Percentiles rank a stretch among this genome's conserved stretches.
These are phyloP conservation scores for Coniella lustricola DNA, from an alignment of 2,329 filamentous ascomycete species.

Conservation along the genomic window DNA sequence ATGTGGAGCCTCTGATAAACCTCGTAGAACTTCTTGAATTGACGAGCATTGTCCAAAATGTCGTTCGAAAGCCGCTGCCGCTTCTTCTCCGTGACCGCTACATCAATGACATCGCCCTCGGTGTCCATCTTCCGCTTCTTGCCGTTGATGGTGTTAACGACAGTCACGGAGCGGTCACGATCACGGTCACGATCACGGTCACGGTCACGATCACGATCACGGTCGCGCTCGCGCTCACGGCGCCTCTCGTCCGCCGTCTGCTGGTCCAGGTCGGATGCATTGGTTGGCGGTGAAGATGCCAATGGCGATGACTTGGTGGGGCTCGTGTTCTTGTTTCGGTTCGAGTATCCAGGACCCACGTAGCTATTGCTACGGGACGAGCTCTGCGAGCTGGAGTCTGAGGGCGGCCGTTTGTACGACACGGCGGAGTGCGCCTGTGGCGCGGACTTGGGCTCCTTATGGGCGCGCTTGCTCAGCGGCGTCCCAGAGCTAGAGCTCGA, in stretches of 20 bases:
- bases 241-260: conserved; percentile 21
- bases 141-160: conserved; percentile 22
- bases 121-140: conserved; percentile 20
- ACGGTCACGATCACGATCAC: conserved; percentile 18
- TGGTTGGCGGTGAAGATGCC: conserved; percentile 59
- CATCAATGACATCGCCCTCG: conserved; percentile 18
- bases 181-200: too few species aligned
- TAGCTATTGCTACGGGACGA: conserved; percentile 30
- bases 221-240: conserved; percentile 16
- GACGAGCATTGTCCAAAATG: conserved; percentile 45
- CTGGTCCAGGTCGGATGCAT: conserved; percentile 55
- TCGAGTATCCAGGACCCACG: conserved; percentile 25
- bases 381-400: conserved; percentile 39
- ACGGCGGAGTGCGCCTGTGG: conserved; percentile 5
- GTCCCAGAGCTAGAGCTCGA: conserved; percentile 55
- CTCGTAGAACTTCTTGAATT: conserved; percentile 50
- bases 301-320: conserved; percentile 58
- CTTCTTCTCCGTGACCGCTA: conserved; percentile 29
- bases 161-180: conserved; percentile 19
- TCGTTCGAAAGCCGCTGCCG: conserved; percentile 37
- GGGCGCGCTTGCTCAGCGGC: conserved; percentile 51
- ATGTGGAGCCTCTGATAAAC: conserved; percentile 51
- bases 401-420: conserved; percentile 19
- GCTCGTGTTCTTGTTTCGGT: conserved; percentile 47
- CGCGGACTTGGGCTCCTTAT: conserved; percentile 32